phyloP scores from a whole-genome alignment of 2,329 filamentous ascomycete species.

The Talaromyces sp. region DNA sequence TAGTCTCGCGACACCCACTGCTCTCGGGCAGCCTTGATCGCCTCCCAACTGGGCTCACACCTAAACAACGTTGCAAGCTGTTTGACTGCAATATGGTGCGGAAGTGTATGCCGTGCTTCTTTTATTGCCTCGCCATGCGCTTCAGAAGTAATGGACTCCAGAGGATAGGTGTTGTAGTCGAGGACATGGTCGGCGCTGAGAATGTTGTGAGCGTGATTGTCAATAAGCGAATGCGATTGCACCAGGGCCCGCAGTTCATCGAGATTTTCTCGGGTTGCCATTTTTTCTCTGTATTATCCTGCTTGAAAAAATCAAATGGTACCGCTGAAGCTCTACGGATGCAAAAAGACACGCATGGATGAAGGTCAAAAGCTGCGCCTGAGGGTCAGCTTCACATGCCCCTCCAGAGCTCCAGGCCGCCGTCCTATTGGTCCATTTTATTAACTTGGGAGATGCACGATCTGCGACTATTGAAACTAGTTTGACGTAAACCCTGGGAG shows the following conservation, averaged over 20 bases:
- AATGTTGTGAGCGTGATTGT: constrained; percentile 45
- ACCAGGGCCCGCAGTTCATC: constrained; percentile 30
- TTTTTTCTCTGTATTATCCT: background rate
- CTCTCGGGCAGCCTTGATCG: constrained; percentile 45
- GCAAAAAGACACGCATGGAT: background rate
- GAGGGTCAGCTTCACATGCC: background rate
- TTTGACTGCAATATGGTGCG: constrained; percentile 63
- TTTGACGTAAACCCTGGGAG: background rate
- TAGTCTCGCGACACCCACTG: constrained; percentile 45
- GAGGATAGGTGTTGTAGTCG: constrained; percentile 36
- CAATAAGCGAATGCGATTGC: constrained; percentile 38
- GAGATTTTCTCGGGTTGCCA: constrained; percentile 8
- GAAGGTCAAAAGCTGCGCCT: constrained; percentile 6
- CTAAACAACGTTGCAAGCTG: constrained; percentile 62
- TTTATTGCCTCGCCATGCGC: constrained; percentile 63
- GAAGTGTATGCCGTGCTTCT: constrained; percentile 56
- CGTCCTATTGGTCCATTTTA: background rate
- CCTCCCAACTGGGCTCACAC: constrained; percentile 58
- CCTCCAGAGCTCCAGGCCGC: background rate
- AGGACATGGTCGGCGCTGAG: constrained; percentile 26
- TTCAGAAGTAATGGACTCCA: constrained; percentile 65
- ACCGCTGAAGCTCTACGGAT: too few species aligned
- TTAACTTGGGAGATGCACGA: background rate
- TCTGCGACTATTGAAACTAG: background rate
- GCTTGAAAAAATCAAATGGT: background rate